phyloP scores from a whole-genome alignment of 2,329 filamentous ascomycete genomes.

The Trichoderma sp. region DNA sequence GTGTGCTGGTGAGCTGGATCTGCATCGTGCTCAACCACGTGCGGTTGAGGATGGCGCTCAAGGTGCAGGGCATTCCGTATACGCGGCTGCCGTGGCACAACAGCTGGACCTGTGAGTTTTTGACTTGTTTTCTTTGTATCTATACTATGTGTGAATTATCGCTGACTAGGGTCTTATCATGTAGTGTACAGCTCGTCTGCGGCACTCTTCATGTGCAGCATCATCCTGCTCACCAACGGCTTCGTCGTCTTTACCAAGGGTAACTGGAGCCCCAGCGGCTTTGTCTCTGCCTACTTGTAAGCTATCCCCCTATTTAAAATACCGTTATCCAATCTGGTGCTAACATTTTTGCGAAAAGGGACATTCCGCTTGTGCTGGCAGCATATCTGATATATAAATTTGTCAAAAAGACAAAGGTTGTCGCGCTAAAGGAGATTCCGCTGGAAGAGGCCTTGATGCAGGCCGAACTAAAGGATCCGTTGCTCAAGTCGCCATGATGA shows the following conservation, averaged over 20 bases:
- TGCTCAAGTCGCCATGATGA: background rate
- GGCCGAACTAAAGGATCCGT: constrained; percentile 11
- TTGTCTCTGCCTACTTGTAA: constrained; percentile 62
- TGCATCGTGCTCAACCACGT: constrained; percentile 59
- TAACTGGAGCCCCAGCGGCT: constrained; percentile 55
- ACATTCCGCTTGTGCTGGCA: constrained; percentile 56
- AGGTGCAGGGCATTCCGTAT: constrained; percentile 51
- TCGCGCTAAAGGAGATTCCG: constrained; percentile 50
- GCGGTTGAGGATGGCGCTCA: constrained; percentile 52
- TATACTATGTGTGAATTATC: background rate
- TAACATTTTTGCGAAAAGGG: constrained; percentile 37
- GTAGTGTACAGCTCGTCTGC: constrained; percentile 59
- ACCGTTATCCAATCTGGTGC: background rate
- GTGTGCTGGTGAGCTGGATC: constrained; percentile 63
- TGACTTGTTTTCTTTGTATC: background rate
- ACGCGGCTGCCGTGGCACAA: constrained; percentile 60
- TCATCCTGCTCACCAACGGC: constrained; percentile 68
- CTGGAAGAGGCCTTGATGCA: constrained; percentile 51
- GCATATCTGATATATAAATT: constrained; percentile 65
- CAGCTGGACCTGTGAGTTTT: constrained; percentile 55
- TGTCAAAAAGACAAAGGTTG: constrained; percentile 57
- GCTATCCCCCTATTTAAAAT: constrained; percentile 27
- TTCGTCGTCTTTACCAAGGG: constrained; percentile 61
- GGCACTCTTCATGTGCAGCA: constrained; percentile 57
- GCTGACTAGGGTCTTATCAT: background rate